A percentile compares a stretch with the other conserved stretches of the same genome.
Conservation (phyloP, 352 stramenopile species). For the Peronospora belbahrii region DNA sequence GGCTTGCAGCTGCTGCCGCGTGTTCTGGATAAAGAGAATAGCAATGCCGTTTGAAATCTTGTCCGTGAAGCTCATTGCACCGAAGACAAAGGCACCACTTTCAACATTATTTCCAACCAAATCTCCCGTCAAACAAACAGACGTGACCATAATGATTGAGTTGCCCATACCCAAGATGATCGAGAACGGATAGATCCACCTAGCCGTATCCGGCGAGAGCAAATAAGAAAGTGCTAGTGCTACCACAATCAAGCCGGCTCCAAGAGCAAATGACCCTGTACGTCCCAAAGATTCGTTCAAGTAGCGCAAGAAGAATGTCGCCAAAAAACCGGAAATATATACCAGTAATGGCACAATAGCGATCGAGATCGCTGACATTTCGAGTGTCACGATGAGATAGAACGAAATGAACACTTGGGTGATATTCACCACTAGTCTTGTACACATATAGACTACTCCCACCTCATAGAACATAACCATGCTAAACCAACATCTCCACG, state of each 20-base stretch:
- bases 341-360: conserved; percentile 78
- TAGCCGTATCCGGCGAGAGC: conserved; percentile 48
- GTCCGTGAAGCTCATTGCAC: conserved; percentile 83
- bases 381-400: conserved; percentile 75
- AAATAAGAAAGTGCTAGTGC: conserved; percentile 50
- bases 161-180: conserved; percentile 75
- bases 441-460: conserved; percentile 85
- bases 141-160: conserved; percentile 85
- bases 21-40: conserved; percentile 78
- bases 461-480: conserved; percentile 83
- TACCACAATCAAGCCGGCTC: conserved; percentile 41
- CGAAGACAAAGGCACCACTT: conserved; percentile 81
- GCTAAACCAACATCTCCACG: conserved; percentile 70
- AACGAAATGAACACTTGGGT: conserved; percentile 86
- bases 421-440: conserved; percentile 75
- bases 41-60: conserved; percentile 82
- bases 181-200: conserved; percentile 67
- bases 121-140: conserved; percentile 74
- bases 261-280: conserved; percentile 58
- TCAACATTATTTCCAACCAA: conserved; percentile 77
- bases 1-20: conserved; percentile 58
- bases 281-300: conserved; percentile 67
- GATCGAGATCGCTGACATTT: conserved; percentile 81
- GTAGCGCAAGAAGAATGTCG: conserved; percentile 68
- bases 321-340: conserved; percentile 76